Evolutionary conservation across 805 yeast genomes (phyloP), one percentile per base, ranked within the genome.

Genomic region (Kodamaea laetipori): DNA sequence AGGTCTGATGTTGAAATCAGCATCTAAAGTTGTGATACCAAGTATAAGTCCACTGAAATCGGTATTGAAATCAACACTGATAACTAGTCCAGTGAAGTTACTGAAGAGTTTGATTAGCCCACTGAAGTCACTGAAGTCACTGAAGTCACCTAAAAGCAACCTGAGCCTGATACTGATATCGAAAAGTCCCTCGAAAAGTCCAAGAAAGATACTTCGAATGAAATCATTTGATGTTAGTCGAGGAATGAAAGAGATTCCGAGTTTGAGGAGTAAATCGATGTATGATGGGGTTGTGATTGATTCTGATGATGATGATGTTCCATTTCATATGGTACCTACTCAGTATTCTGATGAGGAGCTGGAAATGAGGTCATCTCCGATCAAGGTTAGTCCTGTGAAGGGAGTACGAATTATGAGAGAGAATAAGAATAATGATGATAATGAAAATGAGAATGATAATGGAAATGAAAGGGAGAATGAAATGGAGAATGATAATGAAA

Each of bases 301-400:
- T n/a, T 16, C 27, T n/a, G 42, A 39, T 5, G 35, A 43, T 11
- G 45, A 42, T 15, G 51, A 49, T 11, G 38, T 48, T 21, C 55
- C 55, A 4, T 50, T 54, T 35, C 49, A 55, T 25, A 45, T 48
- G 41, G 24, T 57, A n/a, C 59, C 65, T 3, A 60, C 65, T 1
- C 65, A 60, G 46, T 60, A 60, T 32, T 58, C 63, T 3, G 53
- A 51, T 11, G 60, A 56, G 12, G 59, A 54, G 7, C 17, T 26
- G 24, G 33, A 37, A 8, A 24, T 34, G 16, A 35, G 38, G 24
- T 40, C 19, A 6, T 38, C 41, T 16, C 33, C 30, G 12, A 32
- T 37, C 7, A 37, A 25, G 30, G 25, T 24, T 17, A 24, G 19
- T 13, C 34, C 34, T 4, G 18, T 6, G 34, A 15, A 30, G 34